Conservation (phyloP, 768 basidiomycete species). For the Leccinum barrowsii region DNA sequence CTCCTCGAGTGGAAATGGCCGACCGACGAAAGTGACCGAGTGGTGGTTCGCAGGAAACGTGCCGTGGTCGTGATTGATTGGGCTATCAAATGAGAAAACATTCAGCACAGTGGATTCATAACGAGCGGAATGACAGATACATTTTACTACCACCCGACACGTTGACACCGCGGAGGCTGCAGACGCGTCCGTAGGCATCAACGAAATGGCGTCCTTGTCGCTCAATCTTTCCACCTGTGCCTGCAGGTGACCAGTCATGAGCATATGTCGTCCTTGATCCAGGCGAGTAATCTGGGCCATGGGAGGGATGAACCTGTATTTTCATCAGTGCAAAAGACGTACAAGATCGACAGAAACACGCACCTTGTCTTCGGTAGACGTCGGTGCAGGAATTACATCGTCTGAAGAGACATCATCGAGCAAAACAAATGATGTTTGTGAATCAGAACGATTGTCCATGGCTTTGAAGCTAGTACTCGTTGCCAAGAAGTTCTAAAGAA, state of each 20-base stretch:
- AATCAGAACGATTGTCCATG: constrained; percentile 30
- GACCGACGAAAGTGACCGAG: constrained; percentile 77
- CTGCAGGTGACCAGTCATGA: constrained; percentile 65
- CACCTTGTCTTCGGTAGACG: constrained; percentile 4
- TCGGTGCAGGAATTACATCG: not conserved
- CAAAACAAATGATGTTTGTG: constrained; percentile 49
- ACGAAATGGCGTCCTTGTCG: constrained; percentile 78
- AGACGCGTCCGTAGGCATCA: constrained; percentile 76
- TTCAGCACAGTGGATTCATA: constrained; percentile 20
- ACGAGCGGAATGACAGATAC: constrained; percentile 35
- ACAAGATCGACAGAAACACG: not conserved
- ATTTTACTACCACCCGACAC: constrained; percentile 80
- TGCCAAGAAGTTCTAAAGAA: not conserved
- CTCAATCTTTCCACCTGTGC: constrained; percentile 53
- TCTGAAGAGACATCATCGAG: constrained; percentile 27
- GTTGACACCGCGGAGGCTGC: constrained; percentile 82
- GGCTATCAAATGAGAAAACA: constrained; percentile 39
- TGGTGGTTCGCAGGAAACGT: constrained; percentile 64
- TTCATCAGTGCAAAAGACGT: not conserved
- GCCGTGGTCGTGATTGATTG: constrained; percentile 62
- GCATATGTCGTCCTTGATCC: constrained; percentile 54
- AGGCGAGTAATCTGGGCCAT: constrained; percentile 39
- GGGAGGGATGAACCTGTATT: constrained; percentile 45
- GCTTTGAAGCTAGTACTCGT: not conserved
- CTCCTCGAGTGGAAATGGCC: constrained; percentile 88